phyloP scores from a whole-genome alignment of 2,329 filamentous ascomycete species.

The Aspergillus alliaceus region DNA sequence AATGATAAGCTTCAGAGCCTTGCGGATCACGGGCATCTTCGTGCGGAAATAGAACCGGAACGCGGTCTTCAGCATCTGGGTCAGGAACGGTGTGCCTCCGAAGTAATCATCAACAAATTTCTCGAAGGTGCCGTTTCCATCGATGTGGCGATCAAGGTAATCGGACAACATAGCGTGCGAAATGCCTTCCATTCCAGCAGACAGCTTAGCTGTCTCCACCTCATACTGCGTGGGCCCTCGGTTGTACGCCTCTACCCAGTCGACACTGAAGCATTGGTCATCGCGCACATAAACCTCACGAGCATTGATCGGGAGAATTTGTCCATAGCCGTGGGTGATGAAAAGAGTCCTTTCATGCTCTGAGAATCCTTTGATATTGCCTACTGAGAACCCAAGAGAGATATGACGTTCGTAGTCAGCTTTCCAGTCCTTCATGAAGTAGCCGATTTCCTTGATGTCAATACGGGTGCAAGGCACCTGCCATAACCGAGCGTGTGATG shows the following conservation, averaged over 20 bases:
- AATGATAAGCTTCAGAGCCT: conserved; percentile 90
- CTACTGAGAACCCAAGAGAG: conserved; percentile 81
- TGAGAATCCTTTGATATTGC: conserved; percentile 87
- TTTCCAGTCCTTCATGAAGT: conserved; percentile 99
- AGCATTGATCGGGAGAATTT: conserved; percentile 87
- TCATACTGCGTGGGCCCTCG: conserved; percentile 79
- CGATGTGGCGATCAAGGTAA: conserved; percentile 93
- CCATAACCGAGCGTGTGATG: conserved; percentile 92
- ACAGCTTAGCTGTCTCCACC: conserved; percentile 82
- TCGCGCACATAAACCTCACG: conserved; percentile 91
- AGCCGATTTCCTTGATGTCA: conserved; percentile 96
- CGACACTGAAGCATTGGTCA: conserved; percentile 86
- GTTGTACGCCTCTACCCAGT: conserved; percentile 84
- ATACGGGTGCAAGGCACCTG: conserved; percentile 97
- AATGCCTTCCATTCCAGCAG: conserved; percentile 85
- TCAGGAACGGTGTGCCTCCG: conserved; percentile 90
- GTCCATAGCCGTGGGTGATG: conserved; percentile 95
- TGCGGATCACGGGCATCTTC: conserved; percentile 84
- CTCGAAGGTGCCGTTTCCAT: conserved; percentile 85
- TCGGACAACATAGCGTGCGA: conserved; percentile 78
- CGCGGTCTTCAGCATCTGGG: conserved; percentile 92
- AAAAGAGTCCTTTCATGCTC: conserved; percentile 68
- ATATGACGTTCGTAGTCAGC: conserved; percentile 93
- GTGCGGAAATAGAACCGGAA: conserved; percentile 91
- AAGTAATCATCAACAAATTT: conserved; percentile 95